A percentile compares a stretch with the other conserved stretches of the same genome.
Conservation (phyloP, 192 early-diverging fungal genomes). For the Podila epicladia region DNA sequence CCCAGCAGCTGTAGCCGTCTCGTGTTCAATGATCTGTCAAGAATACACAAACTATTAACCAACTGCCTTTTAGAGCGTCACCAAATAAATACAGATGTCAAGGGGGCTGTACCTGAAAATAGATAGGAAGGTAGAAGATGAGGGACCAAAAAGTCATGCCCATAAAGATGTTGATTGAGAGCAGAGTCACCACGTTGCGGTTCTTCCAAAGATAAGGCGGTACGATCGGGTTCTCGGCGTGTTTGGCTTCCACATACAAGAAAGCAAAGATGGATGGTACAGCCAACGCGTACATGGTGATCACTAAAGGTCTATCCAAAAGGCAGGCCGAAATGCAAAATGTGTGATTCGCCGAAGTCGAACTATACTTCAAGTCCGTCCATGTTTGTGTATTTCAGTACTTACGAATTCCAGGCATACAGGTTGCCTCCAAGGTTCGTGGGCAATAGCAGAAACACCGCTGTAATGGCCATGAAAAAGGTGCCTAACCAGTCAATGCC, state of each 20-base stretch:
- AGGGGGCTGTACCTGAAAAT: constrained; percentile 69
- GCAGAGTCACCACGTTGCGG: constrained; percentile 69
- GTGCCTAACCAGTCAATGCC: constrained; percentile 77
- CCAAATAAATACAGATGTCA: no score
- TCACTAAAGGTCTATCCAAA: constrained; percentile 54
- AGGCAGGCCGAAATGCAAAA: constrained; percentile 56
- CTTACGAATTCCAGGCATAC: constrained; percentile 75
- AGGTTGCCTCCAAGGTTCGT: constrained; percentile 74
- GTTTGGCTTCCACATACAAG: constrained; percentile 68
- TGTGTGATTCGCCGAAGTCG: no score
- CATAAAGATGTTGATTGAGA: constrained; percentile 69
- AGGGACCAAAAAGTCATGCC: constrained; percentile 67
- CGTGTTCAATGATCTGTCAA: constrained; percentile 65
- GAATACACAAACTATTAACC: constrained; percentile 51
- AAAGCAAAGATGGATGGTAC: constrained; percentile 59
- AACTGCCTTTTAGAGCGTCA: no score
- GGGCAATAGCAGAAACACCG: constrained; percentile 72
- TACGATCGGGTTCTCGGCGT: constrained; percentile 82
- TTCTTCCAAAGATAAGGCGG: constrained; percentile 69
- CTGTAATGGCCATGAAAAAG: constrained; percentile 54
- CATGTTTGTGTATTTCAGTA: not conserved
- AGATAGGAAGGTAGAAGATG: constrained; percentile 84
- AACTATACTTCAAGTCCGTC: no score
- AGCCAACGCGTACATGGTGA: constrained; percentile 62
- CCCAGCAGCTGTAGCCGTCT: constrained; percentile 79